A percentile compares a stretch with the other conserved stretches of the same genome.
These are phyloP conservation scores for Ajuga chamaepitys DNA, from an alignment of 257 asterid genomes.

Conservation along the genomic window DNA sequence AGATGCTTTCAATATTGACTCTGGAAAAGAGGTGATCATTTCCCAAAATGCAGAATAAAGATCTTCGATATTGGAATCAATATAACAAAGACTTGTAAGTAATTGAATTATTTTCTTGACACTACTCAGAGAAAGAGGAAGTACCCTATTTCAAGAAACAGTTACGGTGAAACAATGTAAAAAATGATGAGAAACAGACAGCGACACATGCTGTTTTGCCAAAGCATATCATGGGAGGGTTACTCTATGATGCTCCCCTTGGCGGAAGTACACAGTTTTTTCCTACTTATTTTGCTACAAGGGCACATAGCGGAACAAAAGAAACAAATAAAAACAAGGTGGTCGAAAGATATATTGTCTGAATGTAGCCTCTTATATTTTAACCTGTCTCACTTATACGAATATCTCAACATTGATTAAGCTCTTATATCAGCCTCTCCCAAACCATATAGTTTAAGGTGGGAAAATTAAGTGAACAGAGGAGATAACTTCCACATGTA, in stretches of 20 bases:
- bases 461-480: not conserved
- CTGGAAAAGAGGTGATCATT: not conserved
- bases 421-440: not conserved
- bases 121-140: not conserved
- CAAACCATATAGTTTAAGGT: not conserved
- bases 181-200: not conserved
- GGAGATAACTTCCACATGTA: not conserved
- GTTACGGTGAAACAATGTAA: not conserved
- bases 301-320: not conserved
- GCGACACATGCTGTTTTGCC: not conserved
- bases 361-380: not conserved
- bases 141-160: not conserved
- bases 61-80: not conserved
- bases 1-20: not conserved
- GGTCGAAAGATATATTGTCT: not conserved
- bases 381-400: no score
- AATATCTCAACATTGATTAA: no score
- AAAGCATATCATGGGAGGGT: not conserved
- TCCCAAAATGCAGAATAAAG: not conserved
- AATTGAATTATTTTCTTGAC: not conserved
- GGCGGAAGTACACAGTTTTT: not conserved
- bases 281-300: not conserved
- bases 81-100: not conserved
- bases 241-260: not conserved
- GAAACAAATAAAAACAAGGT: not conserved